Percentiles rank a stretch among this genome's conserved stretches.
Evolutionary conservation across 441 rosid genomes (phyloP).

Genomic region (Francoa sonchifolia): DNA sequence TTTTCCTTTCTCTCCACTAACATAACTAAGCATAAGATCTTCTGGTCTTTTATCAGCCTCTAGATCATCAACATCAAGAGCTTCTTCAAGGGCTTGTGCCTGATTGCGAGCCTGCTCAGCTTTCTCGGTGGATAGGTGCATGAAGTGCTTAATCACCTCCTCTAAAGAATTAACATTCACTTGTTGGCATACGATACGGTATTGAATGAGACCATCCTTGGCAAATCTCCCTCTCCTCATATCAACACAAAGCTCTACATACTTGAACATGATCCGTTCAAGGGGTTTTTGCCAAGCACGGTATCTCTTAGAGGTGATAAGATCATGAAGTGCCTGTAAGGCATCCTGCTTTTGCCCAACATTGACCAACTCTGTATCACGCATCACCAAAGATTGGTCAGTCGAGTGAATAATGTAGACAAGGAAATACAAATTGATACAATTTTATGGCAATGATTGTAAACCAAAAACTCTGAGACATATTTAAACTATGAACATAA

Average conservation of each 20-base stretch:
- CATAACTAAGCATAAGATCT: slow-evolving; percentile 92
- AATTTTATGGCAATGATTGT: too few species aligned
- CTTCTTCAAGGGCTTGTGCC: slow-evolving; percentile 89
- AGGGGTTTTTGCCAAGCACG: slow-evolving; percentile 90
- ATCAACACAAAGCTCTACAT: slow-evolving; percentile 91
- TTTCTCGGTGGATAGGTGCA: slow-evolving; percentile 87
- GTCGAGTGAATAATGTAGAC: too few species aligned
- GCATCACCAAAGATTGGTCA: not conserved
- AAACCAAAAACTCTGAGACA: too few species aligned
- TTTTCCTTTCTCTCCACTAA: slow-evolving; percentile 96
- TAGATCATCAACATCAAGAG: slow-evolving; percentile 98
- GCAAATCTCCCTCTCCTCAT: slow-evolving; percentile 88
- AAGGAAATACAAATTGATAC: too few species aligned
- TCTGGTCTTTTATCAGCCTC: slow-evolving; percentile 96
- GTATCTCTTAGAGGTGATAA: slow-evolving; percentile 82
- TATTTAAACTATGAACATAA: too few species aligned
- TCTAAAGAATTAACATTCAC: slow-evolving; percentile 91
- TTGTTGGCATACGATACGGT: slow-evolving; percentile 88
- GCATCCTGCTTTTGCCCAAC: slow-evolving; percentile 99
- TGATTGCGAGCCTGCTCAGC: slow-evolving; percentile 93
- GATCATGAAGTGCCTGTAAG: slow-evolving; percentile 74
- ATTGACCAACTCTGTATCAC: slow-evolving; percentile 65
- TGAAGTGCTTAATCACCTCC: slow-evolving; percentile 95
- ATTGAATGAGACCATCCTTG: slow-evolving; percentile 92
- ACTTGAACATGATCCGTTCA: slow-evolving; percentile 88